Percentiles rank a stretch among this genome's conserved stretches.
Conservation (phyloP, 305 asterid genomes). For the Solanum aculeatissimum region DNA sequence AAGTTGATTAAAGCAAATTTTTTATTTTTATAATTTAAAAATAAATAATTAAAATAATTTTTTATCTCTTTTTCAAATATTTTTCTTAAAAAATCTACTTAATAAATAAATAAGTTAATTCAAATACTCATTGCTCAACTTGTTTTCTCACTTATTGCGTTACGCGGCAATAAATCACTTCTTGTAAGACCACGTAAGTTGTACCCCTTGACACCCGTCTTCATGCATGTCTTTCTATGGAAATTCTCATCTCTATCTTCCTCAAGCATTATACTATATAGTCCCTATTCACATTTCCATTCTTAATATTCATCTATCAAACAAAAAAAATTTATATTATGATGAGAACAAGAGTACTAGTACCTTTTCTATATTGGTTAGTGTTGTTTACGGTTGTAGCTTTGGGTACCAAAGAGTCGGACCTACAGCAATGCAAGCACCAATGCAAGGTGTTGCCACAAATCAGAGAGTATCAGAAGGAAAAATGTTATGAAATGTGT, state of each 20-base stretch:
- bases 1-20: too few species aligned
- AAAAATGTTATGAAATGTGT: constrained; percentile 9
- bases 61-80: too few species aligned
- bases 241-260: not conserved
- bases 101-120: too few species aligned
- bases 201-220: constrained; percentile 2
- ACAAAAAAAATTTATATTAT: not conserved
- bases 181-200: not conserved
- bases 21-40: too few species aligned
- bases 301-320: not conserved
- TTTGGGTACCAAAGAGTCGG: constrained; percentile 14
- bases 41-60: too few species aligned
- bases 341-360: not conserved
- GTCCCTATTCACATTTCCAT: not conserved
- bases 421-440: constrained; percentile 19
- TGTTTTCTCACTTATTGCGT: not conserved
- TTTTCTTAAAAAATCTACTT: too few species aligned
- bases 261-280: not conserved
- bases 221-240: constrained; percentile 2
- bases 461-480: not conserved
- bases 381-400: constrained; percentile 8
- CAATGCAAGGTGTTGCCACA: constrained; percentile 15
- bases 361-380: not conserved
- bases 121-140: too few species aligned
- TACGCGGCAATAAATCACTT: not conserved